Conservation (phyloP, 352 stramenopile genomes). For the Pythium aristosporum region DNA sequence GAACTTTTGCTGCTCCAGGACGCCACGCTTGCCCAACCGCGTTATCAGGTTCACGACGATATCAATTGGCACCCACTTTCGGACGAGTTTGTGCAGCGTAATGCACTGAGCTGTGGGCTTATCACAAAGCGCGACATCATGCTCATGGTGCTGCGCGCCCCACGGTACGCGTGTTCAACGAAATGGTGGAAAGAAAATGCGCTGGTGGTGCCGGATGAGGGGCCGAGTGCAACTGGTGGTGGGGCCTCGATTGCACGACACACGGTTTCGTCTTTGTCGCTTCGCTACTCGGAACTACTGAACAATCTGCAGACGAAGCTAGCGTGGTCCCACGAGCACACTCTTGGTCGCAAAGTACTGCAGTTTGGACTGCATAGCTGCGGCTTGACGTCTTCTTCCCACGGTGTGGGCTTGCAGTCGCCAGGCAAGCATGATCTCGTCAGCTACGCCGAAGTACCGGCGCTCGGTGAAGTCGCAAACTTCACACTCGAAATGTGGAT, state of each 20-base stretch:
- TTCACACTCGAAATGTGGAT: slow-evolving; percentile 87
- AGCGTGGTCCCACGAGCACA: slow-evolving; percentile 32
- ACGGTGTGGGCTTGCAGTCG: slow-evolving; percentile 14
- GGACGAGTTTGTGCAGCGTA: slow-evolving; percentile 77
- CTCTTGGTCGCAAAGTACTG: slow-evolving; percentile 51
- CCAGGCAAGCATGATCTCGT: slow-evolving; percentile 49
- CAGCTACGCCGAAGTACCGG: slow-evolving; percentile 66
- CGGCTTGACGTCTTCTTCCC: slow-evolving; percentile 6
- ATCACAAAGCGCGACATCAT: slow-evolving; percentile 84
- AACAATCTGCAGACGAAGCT: slow-evolving; percentile 62
- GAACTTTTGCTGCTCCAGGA: slow-evolving; percentile 17
- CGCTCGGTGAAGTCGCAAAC: slow-evolving; percentile 54
- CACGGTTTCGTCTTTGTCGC: slow-evolving; percentile 71
- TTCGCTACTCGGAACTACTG: slow-evolving; percentile 78
- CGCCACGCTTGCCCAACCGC: background rate
- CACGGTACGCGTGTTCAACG: slow-evolving; percentile 48
- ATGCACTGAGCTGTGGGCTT: slow-evolving; percentile 57
- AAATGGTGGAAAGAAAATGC: slow-evolving; percentile 68
- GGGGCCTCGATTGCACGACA: slow-evolving; percentile 30
- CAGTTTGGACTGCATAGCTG: slow-evolving; percentile 56
- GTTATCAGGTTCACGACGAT: slow-evolving; percentile 29
- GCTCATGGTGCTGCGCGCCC: slow-evolving; percentile 56
- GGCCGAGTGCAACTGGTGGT: slow-evolving; percentile 11
- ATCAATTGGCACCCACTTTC: slow-evolving; percentile 82
- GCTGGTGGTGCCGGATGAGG: slow-evolving; percentile 7